A percentile compares a stretch with the other conserved stretches of the same genome.
These are phyloP conservation scores for Dactylellina drechsleri DNA, from an alignment of 2,329 filamentous ascomycete species.

Conservation along the genomic window DNA sequence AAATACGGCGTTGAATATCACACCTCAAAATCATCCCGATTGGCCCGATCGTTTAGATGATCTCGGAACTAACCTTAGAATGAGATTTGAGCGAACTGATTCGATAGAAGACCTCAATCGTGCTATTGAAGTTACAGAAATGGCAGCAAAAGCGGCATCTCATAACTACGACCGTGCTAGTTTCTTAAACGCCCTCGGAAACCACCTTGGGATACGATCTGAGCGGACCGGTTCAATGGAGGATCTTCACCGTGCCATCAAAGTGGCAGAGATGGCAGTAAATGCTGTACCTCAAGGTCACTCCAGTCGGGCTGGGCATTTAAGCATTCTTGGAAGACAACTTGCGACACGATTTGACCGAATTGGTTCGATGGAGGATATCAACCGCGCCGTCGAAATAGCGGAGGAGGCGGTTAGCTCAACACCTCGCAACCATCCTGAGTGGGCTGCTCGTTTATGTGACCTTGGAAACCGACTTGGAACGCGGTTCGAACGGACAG, in stretches of 20 bases:
- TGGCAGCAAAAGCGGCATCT: background rate
- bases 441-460: background rate
- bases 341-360: too few species aligned
- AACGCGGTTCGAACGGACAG: background rate
- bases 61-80: background rate
- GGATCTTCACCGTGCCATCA: too few species aligned
- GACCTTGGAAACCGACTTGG: background rate
- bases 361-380: background rate
- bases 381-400: slow-evolving; percentile 16
- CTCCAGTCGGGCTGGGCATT: too few species aligned
- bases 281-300: too few species aligned
- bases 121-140: background rate
- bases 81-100: slow-evolving; percentile 5
- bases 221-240: slow-evolving; percentile 3
- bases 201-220: slow-evolving; percentile 4
- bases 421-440: slow-evolving; percentile 2
- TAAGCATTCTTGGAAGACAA: too few species aligned
- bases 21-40: slow-evolving; percentile 10
- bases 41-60: background rate
- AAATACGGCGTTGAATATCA: background rate
- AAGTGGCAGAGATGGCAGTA: too few species aligned
- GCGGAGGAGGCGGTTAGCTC: background rate
- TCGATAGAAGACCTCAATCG: slow-evolving; percentile 14
- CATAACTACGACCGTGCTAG: background rate
- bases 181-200: slow-evolving; percentile 10